Evolutionary conservation across 108 stramenopile species (phyloP), one percentile per base, ranked within the genome.

Genomic region (Nannochloropsis gaditana): DNA sequence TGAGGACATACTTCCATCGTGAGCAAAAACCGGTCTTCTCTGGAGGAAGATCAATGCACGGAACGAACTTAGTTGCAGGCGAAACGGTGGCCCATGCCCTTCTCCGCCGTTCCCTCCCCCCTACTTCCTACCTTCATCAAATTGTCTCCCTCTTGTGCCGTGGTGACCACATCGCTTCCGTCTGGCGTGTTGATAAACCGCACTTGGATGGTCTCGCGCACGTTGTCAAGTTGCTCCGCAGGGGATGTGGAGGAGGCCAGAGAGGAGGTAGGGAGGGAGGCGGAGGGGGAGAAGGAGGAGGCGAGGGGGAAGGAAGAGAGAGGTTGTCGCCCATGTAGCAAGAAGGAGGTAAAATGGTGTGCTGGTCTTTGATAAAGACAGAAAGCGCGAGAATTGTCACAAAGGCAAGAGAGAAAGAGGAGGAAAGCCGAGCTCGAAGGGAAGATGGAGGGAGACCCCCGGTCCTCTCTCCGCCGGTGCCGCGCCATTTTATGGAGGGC

Each of bases 181-280:
- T 86, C 86, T 45, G 83, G 84, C 9, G 87, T 87, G 86, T 88
- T 88, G 41, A 88, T 84, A 43, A 88, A 88, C 59, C 87, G 41
- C n/a, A 88, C 86, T 15, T 44, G 83, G 11, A 88, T 73, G 83
- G 59, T 73, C 19, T 3, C 5, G 15, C n/a, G 19, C n/a, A 2
- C 59, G 0, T 73, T n/a, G 3, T 15, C 15, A n/a, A n/a, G 59
- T 1, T 1, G 59, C 59, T 4, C 5, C 15, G 59, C 59, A 6
- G 59, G 19, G 19, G n/a, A 6, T 1, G 19, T 2, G 4, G n/a
- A 73, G 59, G 59, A 73, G 59, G 8, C 15, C 19, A n/a, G 59
- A n/a, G 59, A 73, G 59, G 59, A 73, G 59, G 59, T 2, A n/a
- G 59, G n/a, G 59, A 2, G 8, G 59, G 59, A 6, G 59, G 59